Evolutionary conservation across 2,329 filamentous ascomycete species (phyloP), one percentile per base, ranked within the genome.

Genomic region (Salinomyces thailandicus): DNA sequence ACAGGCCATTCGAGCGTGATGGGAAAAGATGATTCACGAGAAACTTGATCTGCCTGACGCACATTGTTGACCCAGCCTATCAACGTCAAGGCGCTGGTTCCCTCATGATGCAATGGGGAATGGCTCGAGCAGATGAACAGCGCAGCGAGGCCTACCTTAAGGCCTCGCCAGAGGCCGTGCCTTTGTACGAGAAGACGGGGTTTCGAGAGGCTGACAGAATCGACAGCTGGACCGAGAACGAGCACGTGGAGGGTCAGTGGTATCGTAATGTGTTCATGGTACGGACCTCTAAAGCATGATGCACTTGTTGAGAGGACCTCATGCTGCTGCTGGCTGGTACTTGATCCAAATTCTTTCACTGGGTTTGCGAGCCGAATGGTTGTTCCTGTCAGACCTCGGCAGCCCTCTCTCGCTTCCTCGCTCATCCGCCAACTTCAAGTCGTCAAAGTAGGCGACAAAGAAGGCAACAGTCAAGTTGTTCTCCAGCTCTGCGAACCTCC

Each of bases 401-500:
- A 58, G 28, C 1, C 28, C 35, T 5, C 55, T 37, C 16, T 35
- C 45, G 2, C 55, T 57, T 0, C 67, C 69, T 3, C 57, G 36
- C 29, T 52, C 50, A 28, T 73, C 62, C n/a, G 51, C 47, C 3
- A 70, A 54, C 7, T 57, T 46, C 38, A 65, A 67, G 37, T 72
- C 64, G 42, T 73, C 67, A 37, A 72, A 73, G 28, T 60, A 60
- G 3, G 69, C 63, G 12, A 70, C 37, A 38, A 72, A 71, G 31
- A 66, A 62, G 1, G 67, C 68, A 0, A 61, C 62, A 18, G 72
- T 67, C 40, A 73, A 52, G 34, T 62, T 66, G 37, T 66, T 63
- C 48, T 74, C 69, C 1, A 75, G 53, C 44, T 73, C 73, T 1
- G 71, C 71, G 49, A 74, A 72, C 36, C 60, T 46, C 53, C 55